phyloP scores from a whole-genome alignment of 2,329 filamentous ascomycete genomes.

The Verticillium dahliae region DNA sequence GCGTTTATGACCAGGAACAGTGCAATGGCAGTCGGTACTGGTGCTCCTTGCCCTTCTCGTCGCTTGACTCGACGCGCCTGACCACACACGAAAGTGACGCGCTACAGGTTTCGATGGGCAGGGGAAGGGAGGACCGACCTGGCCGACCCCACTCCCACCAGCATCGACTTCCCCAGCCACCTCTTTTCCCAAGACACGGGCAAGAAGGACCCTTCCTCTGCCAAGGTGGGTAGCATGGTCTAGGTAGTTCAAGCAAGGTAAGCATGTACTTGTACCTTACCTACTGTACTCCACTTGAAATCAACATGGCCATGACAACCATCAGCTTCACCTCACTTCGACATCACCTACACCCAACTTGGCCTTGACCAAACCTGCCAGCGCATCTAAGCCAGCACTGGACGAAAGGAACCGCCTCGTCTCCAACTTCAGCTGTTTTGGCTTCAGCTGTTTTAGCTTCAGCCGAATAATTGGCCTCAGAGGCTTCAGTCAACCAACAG shows the following conservation, averaged over 20 bases:
- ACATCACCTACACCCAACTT: not conserved
- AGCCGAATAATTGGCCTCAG: not conserved
- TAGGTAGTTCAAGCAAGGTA: not conserved
- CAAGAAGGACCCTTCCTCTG: not conserved
- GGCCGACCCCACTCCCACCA: not conserved
- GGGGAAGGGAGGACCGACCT: not conserved
- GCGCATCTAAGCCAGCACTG: not conserved
- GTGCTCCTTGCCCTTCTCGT: not conserved
- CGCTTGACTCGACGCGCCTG: not conserved
- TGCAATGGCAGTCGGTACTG: no score
- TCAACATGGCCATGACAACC: not conserved
- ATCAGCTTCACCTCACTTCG: not conserved
- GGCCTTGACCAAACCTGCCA: not conserved
- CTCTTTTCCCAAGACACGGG: conserved; percentile 7
- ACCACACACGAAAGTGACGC: not conserved
- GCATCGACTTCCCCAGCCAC: conserved; percentile 16
- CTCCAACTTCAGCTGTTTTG: no score
- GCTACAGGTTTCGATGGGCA: not conserved
- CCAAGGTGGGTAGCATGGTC: not conserved
- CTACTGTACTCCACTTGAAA: not conserved
- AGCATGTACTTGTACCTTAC: no score
- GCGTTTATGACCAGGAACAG: no score
- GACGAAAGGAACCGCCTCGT: not conserved
- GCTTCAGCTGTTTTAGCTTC: not conserved
- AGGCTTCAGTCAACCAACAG: not conserved